These are phyloP conservation scores for Globisporangium ultimum DNA, from an alignment of 352 stramenopile species.

Conservation along the genomic window DNA sequence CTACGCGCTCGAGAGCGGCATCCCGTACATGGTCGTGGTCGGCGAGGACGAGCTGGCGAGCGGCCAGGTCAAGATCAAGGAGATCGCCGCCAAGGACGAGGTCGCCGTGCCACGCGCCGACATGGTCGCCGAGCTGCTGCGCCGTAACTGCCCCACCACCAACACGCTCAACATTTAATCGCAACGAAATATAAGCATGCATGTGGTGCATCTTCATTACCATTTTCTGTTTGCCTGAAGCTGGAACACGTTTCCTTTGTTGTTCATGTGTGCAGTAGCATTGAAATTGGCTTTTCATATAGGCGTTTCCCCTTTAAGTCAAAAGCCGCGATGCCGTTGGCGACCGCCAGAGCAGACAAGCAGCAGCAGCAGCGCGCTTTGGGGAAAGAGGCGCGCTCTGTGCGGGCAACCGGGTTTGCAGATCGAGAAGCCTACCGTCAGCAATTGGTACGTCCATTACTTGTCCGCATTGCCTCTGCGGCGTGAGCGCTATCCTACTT, in stretches of 20 bases:
- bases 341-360: not conserved
- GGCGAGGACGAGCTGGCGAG: conserved; percentile 95
- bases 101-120: conserved; percentile 67
- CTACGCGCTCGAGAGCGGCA: conserved; percentile 93
- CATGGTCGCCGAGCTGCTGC: conserved; percentile 70
- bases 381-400: not conserved
- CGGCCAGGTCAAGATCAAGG: conserved; percentile 95
- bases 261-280: no score
- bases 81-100: conserved; percentile 93
- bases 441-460: not conserved
- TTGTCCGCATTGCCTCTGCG: no score
- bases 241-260: no score
- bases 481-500: no score
- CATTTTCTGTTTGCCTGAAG: not conserved
- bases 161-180: conserved; percentile 64
- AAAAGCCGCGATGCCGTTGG: not conserved
- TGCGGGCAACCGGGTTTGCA: not conserved
- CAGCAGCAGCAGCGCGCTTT: not conserved
- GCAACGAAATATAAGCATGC: not conserved
- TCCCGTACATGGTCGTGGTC: conserved; percentile 97
- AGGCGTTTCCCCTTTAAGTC: no score
- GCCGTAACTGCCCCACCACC: conserved; percentile 64
- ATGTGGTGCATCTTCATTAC: not conserved
- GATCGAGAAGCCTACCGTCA: not conserved
- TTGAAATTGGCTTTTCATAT: no score